phyloP scores from a whole-genome alignment of 352 stramenopile species.

The Phytophthora megakarya region DNA sequence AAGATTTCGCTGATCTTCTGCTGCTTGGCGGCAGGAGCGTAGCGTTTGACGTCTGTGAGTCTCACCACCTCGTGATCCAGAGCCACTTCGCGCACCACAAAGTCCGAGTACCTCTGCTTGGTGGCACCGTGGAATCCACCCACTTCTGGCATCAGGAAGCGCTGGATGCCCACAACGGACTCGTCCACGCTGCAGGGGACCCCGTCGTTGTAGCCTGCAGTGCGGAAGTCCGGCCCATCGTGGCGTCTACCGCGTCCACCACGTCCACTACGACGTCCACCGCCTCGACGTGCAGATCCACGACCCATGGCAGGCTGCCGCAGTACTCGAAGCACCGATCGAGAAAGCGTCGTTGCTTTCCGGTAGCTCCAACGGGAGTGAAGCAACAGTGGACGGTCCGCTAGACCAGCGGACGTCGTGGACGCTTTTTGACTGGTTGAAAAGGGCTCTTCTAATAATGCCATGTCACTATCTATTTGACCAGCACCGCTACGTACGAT shows the following conservation, averaged over 20 bases:
- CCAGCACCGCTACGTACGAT: conserved; percentile 7
- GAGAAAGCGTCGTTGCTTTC: conserved; percentile 22
- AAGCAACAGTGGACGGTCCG: conserved; percentile 17
- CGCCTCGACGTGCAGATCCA: conserved; percentile 26
- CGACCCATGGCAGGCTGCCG: conserved; percentile 30
- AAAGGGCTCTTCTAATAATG: conserved; percentile 5
- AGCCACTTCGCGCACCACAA: conserved; percentile 89
- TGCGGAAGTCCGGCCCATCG: conserved; percentile 52
- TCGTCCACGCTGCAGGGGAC: conserved; percentile 79
- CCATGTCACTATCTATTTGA: conserved; percentile 8
- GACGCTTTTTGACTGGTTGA: conserved; percentile 31
- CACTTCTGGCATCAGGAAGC: conserved; percentile 66
- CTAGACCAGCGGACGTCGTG: conserved; percentile 15
- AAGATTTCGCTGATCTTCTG: conserved; percentile 80
- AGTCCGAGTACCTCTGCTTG: conserved; percentile 93
- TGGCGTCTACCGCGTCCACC: conserved; percentile 29
- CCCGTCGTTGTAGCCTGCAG: conserved; percentile 75
- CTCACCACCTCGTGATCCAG: conserved; percentile 55
- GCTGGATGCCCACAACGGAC: conserved; percentile 69
- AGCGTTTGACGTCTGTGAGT: conserved; percentile 70
- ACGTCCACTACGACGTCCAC: conserved; percentile 34
- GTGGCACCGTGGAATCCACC: conserved; percentile 83
- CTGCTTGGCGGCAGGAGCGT: conserved; percentile 44
- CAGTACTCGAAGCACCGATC: conserved; percentile 12
- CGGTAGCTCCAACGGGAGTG: neutral